A percentile compares a stretch with the other conserved stretches of the same genome.
These are phyloP conservation scores for Phyllostachys edulis DNA, from an alignment of 176 grass and related monocot species.

Conservation along the genomic window DNA sequence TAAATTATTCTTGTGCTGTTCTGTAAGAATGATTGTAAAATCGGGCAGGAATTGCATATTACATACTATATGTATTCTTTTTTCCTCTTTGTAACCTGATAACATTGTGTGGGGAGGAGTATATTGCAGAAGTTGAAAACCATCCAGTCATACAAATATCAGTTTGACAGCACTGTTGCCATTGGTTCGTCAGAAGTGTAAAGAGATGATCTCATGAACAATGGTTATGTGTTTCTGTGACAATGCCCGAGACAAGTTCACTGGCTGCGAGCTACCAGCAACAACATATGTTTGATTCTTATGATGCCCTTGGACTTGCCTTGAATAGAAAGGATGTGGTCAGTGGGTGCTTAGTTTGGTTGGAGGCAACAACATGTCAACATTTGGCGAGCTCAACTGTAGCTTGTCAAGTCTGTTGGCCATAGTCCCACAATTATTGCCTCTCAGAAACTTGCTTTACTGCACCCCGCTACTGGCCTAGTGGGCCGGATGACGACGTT, in stretches of 20 bases:
- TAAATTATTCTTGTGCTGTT: slow-evolving; percentile 20
- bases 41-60: background rate
- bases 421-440: background rate
- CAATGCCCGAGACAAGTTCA: background rate
- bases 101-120: slow-evolving; percentile 17
- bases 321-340: background rate
- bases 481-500: too few species aligned
- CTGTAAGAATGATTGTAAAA: background rate
- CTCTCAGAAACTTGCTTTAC: background rate
- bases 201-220: background rate
- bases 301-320: background rate
- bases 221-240: background rate
- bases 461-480: too few species aligned
- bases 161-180: background rate
- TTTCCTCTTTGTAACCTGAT: slow-evolving; percentile 18
- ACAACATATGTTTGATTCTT: background rate
- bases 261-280: background rate
- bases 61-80: background rate
- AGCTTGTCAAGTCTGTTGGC: too few species aligned
- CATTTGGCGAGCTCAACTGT: background rate
- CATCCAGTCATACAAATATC: background rate
- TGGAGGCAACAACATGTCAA: background rate
- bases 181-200: background rate
- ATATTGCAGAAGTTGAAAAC: slow-evolving; percentile 17
- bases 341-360: background rate